Evolutionary conservation across 257 asterid genomes (phyloP), one percentile per base, ranked within the genome.

Genomic region (Marsdenia floribunda): DNA sequence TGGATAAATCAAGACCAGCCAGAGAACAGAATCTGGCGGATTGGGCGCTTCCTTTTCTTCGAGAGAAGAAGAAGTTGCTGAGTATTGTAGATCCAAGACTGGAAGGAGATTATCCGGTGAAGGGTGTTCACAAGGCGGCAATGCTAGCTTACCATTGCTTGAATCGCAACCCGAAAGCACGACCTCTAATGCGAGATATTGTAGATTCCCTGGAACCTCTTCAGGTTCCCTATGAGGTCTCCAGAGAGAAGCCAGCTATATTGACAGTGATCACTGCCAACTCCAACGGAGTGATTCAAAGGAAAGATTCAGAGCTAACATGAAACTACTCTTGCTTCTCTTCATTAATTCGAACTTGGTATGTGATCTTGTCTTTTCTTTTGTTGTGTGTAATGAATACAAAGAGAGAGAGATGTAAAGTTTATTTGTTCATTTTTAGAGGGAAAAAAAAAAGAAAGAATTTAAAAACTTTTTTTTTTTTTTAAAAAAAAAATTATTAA

Each of bases 131-230:
- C 2, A 93, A 88, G 73, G 98, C 98, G 15, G 96, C 93, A 53
- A 91, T 91, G 98, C 86, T 93, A 29, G 95, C 93, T 57, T 93
- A 90, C 75, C 98, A 91, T 76, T 91, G 97, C 86, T 73, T 93
- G 65, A 93, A 93, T 73, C 87, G 86, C 42, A 93, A 90, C 82
- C 97, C 98, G 0, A 93, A 93, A 83, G 97, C 97, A 1, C 84
- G 98, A 72, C 98, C 98, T 9, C 73, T 93, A 0, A 93, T 93
- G 98, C 76, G 98, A 37, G 98, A 93, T 75, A 88, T 93, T 35
- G 98, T 93, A 1, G 97, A 91, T 71, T 85, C 97, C 0, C 74
- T 93, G 75, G 97, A 93, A 81, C 98, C 97, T 73, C 98, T 93
- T 40, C 97, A 88, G 77, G 81, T 72, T 70, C 77, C 87, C 57